Evolutionary conservation across 108 stramenopile genomes (phyloP).

Genomic region (Cylindrotheca fusiformis): DNA sequence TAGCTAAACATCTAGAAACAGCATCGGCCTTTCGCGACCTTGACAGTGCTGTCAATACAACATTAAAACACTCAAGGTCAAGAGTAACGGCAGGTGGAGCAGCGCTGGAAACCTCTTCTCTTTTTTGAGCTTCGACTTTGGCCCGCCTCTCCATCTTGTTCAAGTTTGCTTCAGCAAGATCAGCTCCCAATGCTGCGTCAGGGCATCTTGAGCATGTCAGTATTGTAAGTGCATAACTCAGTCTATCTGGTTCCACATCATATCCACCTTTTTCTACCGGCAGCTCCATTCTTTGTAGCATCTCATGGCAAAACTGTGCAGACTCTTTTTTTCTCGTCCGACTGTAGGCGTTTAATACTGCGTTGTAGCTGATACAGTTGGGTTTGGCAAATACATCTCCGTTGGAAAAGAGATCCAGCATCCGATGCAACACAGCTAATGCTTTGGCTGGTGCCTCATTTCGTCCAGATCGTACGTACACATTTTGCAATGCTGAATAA

Average conservation of each 20-base stretch:
- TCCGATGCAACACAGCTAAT: conserved; percentile 26
- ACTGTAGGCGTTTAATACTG: conserved; percentile 34
- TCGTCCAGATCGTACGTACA: conserved; percentile 15
- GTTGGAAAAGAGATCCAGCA: conserved; percentile 43
- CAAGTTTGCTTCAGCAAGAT: conserved; percentile 32
- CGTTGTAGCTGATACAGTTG: conserved; percentile 59
- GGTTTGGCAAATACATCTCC: conserved; percentile 65
- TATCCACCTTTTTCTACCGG: conserved; percentile 43
- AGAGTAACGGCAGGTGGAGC: conserved; percentile 28
- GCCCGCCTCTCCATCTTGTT: conserved; percentile 34
- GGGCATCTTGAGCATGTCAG: conserved; percentile 55
- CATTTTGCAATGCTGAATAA: conserved; percentile 68
- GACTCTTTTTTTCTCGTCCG: conserved; percentile 16
- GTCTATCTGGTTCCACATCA: conserved; percentile 65
- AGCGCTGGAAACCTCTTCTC: conserved; percentile 30
- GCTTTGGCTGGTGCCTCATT: conserved; percentile 17
- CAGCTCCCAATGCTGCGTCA: conserved; percentile 19
- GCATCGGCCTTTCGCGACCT: conserved; percentile 41
- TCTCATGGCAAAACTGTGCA: conserved; percentile 24
- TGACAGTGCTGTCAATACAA: conserved; percentile 49
- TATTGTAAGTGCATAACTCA: conserved; percentile 65
- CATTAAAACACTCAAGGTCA: conserved; percentile 48
- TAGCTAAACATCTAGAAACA: conserved; percentile 35
- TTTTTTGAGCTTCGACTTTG: conserved; percentile 9
- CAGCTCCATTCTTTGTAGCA: conserved; percentile 37